Percentiles rank a stretch among this genome's conserved stretches.
phyloP scores from a whole-genome alignment of 2,329 filamentous ascomycete species.

The Colletotrichum liriopes region DNA sequence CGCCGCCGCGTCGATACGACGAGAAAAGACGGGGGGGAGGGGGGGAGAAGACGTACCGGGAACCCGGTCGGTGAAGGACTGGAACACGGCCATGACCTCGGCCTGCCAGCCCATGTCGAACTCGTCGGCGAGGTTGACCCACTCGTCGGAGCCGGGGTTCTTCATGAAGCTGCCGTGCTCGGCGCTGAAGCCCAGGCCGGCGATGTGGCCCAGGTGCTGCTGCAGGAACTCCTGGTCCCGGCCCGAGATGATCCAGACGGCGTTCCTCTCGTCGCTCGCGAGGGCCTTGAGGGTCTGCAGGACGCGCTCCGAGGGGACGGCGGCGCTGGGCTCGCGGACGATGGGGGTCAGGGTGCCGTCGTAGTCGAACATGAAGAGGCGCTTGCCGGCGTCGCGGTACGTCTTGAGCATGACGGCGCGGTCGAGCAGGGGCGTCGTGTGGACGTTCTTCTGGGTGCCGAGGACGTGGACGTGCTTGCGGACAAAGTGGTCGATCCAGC shows the following conservation, averaged over 20 bases:
- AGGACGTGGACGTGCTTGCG: constrained; percentile 86
- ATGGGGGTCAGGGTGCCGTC: constrained; percentile 97
- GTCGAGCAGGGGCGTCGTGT: constrained; percentile 87
- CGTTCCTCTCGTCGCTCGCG: constrained; percentile 84
- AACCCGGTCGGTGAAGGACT: constrained; percentile 89
- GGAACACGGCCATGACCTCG: constrained; percentile 87
- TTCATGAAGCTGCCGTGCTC: constrained; percentile 98
- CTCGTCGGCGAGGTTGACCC: constrained; percentile 90
- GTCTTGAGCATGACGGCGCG: constrained; percentile 78
- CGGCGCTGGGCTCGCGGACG: constrained; percentile 90
- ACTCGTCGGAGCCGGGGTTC: constrained; percentile 80
- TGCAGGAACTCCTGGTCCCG: constrained; percentile 93
- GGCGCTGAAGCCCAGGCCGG: constrained; percentile 91
- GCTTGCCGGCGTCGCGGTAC: constrained; percentile 82
- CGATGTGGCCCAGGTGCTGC: constrained; percentile 93
- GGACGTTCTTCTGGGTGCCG: constrained; percentile 80
- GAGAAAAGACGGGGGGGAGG: background rate
- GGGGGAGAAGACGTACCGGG: constrained; percentile 72
- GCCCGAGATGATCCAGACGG: constrained; percentile 98
- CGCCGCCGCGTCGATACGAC: background rate
- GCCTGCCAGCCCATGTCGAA: constrained; percentile 94
- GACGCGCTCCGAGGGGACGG: constrained; percentile 88
- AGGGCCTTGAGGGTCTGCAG: constrained; percentile 85
- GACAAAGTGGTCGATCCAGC: constrained; percentile 87
- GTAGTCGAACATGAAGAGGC: constrained; percentile 99